Evolutionary conservation across 1,284 basidiomycete species (phyloP).

Genomic region (Ustilago loliicola): DNA sequence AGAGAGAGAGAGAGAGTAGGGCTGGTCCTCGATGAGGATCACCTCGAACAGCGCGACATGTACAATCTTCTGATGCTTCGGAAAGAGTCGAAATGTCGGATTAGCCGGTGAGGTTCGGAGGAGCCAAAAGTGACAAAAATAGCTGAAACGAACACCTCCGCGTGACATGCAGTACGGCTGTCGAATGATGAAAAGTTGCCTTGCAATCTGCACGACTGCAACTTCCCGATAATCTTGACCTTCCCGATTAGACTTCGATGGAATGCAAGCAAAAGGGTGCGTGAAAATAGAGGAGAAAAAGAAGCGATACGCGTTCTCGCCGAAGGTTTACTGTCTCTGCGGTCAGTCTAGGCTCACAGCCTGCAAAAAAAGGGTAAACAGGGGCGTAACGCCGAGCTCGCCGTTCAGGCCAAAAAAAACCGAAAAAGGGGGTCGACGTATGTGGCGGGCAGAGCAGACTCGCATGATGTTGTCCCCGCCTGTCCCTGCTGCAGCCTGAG

Average conservation of each 20-base stretch:
- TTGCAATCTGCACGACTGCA: constrained; percentile 7
- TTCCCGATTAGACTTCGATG: background rate
- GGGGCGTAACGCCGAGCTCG: background rate
- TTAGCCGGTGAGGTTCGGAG: background rate
- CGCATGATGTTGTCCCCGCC: constrained; percentile 12
- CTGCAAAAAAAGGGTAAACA: background rate
- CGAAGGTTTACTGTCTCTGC: too few species aligned
- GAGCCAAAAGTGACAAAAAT: constrained; percentile 13
- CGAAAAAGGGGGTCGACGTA: constrained; percentile 13
- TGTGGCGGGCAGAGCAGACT: constrained; percentile 12
- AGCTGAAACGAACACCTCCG: constrained; percentile 5
- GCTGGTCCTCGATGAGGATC: too few species aligned
- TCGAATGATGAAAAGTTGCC: constrained; percentile 12
- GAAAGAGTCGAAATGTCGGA: background rate
- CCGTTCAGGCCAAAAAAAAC: background rate
- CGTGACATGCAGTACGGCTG: background rate
- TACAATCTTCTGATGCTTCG: background rate
- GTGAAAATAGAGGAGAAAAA: constrained; percentile 7
- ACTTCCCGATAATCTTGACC: background rate
- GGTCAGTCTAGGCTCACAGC: too few species aligned
- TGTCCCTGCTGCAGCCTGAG: background rate
- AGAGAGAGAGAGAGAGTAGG: too few species aligned
- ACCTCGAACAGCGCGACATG: background rate
- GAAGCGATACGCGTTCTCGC: constrained; percentile 9
- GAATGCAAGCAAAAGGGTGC: background rate